Conservation (phyloP, 495 filamentous ascomycete genomes). For the Opeltia flavorubescens region DNA sequence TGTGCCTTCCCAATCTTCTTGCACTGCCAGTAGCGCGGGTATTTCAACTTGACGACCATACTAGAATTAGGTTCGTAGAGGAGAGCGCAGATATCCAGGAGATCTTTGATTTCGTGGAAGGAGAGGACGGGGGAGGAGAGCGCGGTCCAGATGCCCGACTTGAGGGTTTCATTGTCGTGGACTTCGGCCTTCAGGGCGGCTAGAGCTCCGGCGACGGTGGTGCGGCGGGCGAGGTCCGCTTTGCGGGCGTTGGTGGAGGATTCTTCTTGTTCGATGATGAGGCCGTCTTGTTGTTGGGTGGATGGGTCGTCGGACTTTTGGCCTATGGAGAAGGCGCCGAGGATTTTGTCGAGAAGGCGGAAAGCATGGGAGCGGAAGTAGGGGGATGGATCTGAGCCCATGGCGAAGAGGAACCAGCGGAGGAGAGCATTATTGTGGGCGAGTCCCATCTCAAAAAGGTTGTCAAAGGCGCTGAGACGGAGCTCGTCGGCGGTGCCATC, state of each 20-base stretch:
- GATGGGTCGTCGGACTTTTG: slow-evolving; percentile 23
- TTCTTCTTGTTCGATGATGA: slow-evolving; percentile 71
- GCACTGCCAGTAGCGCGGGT: slow-evolving; percentile 58
- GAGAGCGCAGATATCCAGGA: slow-evolving; percentile 61
- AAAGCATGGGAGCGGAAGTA: slow-evolving; percentile 61
- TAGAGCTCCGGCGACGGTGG: slow-evolving; percentile 63
- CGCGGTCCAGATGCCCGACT: slow-evolving; percentile 63
- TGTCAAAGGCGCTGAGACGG: slow-evolving; percentile 70
- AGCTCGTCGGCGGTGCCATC: slow-evolving; percentile 66
- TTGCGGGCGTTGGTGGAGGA: slow-evolving; percentile 47
- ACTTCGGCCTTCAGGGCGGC: slow-evolving; percentile 45
- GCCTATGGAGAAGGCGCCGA: slow-evolving; percentile 73
- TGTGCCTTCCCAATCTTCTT: slow-evolving; percentile 40
- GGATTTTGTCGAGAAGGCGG: slow-evolving; percentile 48
- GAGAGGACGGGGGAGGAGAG: slow-evolving; percentile 53
- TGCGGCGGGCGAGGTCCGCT: slow-evolving; percentile 54
- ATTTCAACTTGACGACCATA: slow-evolving; percentile 46
- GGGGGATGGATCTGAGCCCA: slow-evolving; percentile 68
- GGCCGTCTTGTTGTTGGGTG: slow-evolving; percentile 32
- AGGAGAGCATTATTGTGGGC: slow-evolving; percentile 47
- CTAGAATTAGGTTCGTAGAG: slow-evolving; percentile 55
- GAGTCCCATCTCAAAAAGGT: slow-evolving; percentile 64
- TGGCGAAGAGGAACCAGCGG: slow-evolving; percentile 51
- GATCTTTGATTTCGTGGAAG: slow-evolving; percentile 56
- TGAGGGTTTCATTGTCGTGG: slow-evolving; percentile 42